Evolutionary conservation across 208 protist genomes (phyloP).

Genomic region (Trypanosoma caninum): DNA sequence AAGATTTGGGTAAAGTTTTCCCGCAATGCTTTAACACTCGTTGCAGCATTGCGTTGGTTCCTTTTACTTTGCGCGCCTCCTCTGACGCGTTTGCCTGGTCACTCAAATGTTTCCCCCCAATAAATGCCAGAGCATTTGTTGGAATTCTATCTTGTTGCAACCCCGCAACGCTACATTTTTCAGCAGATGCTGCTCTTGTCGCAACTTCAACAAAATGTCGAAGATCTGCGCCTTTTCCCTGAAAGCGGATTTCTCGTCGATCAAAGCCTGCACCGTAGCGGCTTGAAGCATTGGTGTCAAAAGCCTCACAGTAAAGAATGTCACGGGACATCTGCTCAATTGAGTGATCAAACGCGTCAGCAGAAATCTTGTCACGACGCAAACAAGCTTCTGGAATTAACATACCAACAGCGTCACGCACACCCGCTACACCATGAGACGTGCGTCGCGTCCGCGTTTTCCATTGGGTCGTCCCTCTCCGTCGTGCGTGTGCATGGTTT

Average conservation of each 20-base stretch:
- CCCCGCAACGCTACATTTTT: background rate
- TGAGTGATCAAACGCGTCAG: constrained; percentile 23
- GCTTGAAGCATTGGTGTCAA: background rate
- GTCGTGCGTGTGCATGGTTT: background rate
- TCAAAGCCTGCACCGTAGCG: constrained; percentile 25
- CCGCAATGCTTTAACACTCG: constrained; percentile 2
- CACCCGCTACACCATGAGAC: background rate
- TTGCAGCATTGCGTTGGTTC: constrained; percentile 5
- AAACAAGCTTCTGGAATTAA: constrained; percentile 28
- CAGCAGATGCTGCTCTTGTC: constrained; percentile 1
- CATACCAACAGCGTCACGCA: constrained; percentile 31
- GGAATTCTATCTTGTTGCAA: background rate
- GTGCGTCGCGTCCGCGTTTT: background rate
- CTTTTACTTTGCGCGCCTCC: background rate
- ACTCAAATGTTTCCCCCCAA: background rate
- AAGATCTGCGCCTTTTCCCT: constrained; percentile 17
- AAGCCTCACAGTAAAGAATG: constrained; percentile 15
- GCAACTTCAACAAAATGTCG: constrained; percentile 22
- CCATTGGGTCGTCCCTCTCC: background rate
- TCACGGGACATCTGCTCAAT: constrained; percentile 17
- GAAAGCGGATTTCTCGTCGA: constrained; percentile 22
- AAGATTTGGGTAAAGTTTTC: background rate
- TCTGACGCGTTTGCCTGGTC: background rate
- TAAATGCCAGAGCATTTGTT: constrained; percentile 13
- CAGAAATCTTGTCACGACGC: constrained; percentile 15